Percentiles rank a stretch among this genome's conserved stretches.
Evolutionary conservation across 1,284 basidiomycete species (phyloP).

Genomic region (Ceratobasidium sp.): DNA sequence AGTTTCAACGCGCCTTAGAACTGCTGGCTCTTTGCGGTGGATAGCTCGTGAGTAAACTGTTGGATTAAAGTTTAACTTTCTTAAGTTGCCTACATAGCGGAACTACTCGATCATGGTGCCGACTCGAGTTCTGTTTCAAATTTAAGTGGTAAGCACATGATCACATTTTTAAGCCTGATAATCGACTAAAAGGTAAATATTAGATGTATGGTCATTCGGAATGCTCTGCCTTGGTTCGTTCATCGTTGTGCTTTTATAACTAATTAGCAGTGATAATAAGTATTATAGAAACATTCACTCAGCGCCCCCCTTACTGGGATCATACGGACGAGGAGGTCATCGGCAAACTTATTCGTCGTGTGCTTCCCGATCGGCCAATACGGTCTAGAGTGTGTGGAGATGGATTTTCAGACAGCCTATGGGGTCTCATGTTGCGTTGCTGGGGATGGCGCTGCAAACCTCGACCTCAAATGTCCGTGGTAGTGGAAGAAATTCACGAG

Average conservation of each 20-base stretch:
- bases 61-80: neutral
- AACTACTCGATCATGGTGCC: neutral
- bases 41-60: constrained; percentile 29
- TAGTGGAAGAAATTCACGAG: neutral
- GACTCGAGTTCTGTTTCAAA: neutral
- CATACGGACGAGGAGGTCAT: constrained; percentile 6
- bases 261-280: neutral
- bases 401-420: constrained; percentile 16
- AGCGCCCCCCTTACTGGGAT: neutral
- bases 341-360: neutral
- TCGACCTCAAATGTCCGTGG: neutral
- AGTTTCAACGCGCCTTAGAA: neutral
- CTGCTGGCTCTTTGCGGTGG: constrained; percentile 23
- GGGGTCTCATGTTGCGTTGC: constrained; percentile 8
- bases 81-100: neutral
- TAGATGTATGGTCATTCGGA: constrained; percentile 39
- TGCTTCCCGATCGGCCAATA: constrained; percentile 2
- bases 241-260: neutral
- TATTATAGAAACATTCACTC: constrained; percentile 11
- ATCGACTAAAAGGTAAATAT: neutral
- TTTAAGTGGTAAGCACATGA: neutral
- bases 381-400: neutral
- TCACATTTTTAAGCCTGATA: neutral
- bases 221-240: constrained; percentile 34
- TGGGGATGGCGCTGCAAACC: neutral